These are phyloP conservation scores for Lagerstroemia fauriei DNA, from an alignment of 441 rosid genomes.

Conservation along the genomic window DNA sequence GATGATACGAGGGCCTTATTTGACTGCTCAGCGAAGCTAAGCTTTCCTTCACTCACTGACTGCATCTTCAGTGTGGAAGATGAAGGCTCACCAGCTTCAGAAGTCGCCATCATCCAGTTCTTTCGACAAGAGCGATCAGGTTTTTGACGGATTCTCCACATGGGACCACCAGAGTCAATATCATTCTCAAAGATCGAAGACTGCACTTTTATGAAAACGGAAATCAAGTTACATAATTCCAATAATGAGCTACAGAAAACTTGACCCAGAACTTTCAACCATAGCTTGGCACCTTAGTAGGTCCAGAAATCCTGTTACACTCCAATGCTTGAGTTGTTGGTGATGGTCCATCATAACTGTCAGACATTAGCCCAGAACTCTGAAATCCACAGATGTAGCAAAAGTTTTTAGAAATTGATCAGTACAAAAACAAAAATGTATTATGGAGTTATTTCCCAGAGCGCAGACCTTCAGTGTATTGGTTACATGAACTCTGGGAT, in stretches of 20 bases:
- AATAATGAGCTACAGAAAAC: not conserved
- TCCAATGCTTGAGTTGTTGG: conserved; percentile 36
- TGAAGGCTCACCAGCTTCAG: conserved; percentile 36
- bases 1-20: no score
- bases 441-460: conserved; percentile 11
- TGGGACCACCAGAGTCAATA: conserved; percentile 73
- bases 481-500: conserved; percentile 60
- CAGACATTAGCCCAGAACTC: conserved; percentile 42
- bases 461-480: conserved; percentile 51
- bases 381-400: conserved; percentile 25
- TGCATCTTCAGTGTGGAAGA: conserved; percentile 37
- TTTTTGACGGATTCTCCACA: conserved; percentile 90
- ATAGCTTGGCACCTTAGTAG: conserved; percentile 47
- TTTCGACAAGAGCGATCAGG: conserved; percentile 56
- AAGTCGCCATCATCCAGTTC: conserved; percentile 47
- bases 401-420: not conserved
- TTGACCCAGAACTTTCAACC: not conserved
- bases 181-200: conserved; percentile 74
- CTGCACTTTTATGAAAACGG: conserved; percentile 42
- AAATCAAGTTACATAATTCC: conserved; percentile 11
- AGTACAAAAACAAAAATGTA: conserved; percentile 13
- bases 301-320: conserved; percentile 52
- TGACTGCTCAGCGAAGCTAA: conserved; percentile 27
- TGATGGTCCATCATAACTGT: conserved; percentile 46
- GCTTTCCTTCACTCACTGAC: conserved; percentile 34